Evolutionary conservation across 2,329 filamentous ascomycete genomes (phyloP).

Genomic region (Colletotrichum siamense): DNA sequence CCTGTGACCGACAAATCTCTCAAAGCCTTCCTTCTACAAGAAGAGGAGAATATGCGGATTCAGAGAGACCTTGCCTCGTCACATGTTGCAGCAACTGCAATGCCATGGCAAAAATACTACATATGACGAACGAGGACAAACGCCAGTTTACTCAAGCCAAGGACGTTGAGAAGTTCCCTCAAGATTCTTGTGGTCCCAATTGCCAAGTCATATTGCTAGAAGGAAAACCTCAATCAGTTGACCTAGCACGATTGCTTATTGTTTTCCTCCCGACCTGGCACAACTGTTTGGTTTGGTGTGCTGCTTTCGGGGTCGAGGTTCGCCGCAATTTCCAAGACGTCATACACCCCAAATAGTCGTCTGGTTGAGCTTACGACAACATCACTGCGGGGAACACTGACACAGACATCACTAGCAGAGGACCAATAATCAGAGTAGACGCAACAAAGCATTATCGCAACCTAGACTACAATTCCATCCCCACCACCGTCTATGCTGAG

Average conservation of each 20-base stretch:
- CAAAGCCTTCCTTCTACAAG: not conserved
- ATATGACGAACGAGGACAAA: not conserved
- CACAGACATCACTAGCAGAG: not conserved
- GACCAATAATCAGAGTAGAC: not conserved
- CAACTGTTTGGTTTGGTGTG: rapidly evolving
- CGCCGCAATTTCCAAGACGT: not conserved
- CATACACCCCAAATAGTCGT: not conserved
- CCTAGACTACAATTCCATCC: constrained; percentile 48
- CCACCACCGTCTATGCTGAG: constrained; percentile 54
- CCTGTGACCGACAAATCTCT: not conserved
- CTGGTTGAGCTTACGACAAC: not conserved
- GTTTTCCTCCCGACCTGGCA: not conserved
- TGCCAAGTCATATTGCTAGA: not conserved
- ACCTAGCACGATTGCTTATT: not conserved
- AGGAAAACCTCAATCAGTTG: not conserved
- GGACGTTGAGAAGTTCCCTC: not conserved
- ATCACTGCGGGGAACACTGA: not conserved
- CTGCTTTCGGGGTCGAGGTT: not conserved
- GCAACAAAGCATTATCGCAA: constrained; percentile 32
- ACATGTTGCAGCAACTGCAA: not conserved
- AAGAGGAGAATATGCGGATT: not conserved
- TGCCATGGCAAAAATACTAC: not conserved
- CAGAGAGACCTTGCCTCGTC: not conserved
- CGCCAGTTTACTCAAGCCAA: not conserved
- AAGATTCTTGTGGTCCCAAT: not conserved